These are phyloP conservation scores for Podaxis mareebaensis DNA, from an alignment of 768 basidiomycete genomes.

Conservation along the genomic window DNA sequence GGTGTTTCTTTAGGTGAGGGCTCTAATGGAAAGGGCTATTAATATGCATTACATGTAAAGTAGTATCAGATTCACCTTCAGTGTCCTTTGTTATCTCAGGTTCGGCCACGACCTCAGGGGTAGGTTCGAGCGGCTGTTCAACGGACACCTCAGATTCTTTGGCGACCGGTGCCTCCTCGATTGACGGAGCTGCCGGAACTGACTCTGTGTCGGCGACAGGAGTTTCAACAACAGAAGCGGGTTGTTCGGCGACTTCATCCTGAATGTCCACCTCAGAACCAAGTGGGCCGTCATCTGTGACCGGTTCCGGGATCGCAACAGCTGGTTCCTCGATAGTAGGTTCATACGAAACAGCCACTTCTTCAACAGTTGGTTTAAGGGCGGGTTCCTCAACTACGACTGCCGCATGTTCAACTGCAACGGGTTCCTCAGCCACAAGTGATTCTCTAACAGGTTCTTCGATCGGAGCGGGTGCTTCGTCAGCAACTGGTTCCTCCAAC, in stretches of 20 bases:
- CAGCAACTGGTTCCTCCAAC: no score
- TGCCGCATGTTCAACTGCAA: not conserved
- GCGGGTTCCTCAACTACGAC: not conserved
- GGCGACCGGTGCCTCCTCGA: constrained; percentile 9
- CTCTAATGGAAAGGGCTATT: not conserved
- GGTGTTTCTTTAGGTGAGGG: not conserved
- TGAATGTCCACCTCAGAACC: not conserved
- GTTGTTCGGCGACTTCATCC: not conserved
- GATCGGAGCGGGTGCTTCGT: not conserved
- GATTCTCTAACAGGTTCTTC: constrained; percentile 13
- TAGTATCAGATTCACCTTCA: not conserved
- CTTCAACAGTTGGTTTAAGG: not conserved
- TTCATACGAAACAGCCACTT: not conserved
- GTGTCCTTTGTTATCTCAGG: not conserved
- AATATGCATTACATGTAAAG: not conserved
- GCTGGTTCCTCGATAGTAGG: not conserved
- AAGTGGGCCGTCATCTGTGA: not conserved
- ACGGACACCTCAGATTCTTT: constrained; percentile 1
- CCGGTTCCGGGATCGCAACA: constrained; percentile 3
- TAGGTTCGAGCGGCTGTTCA: not conserved
- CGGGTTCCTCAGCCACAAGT: not conserved
- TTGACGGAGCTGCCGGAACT: not conserved
- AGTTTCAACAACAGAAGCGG: not conserved
- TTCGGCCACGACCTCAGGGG: not conserved
- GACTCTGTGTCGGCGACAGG: not conserved